Evolutionary conservation across 2,329 filamentous ascomycete genomes (phyloP).

Genomic region (Chaetomiaceae sp.): DNA sequence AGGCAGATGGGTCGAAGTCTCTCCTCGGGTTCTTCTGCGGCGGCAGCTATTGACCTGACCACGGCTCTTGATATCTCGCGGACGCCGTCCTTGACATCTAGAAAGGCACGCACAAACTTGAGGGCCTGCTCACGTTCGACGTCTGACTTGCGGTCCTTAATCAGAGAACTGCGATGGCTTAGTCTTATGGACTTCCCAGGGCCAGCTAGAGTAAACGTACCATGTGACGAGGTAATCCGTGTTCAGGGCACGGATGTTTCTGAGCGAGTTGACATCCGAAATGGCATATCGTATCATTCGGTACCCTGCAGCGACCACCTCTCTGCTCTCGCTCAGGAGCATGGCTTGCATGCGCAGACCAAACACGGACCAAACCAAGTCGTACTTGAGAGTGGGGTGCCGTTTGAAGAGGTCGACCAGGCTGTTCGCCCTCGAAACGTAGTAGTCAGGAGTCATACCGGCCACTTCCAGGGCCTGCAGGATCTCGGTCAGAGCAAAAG

Average conservation of each 20-base stretch:
- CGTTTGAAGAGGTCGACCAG: constrained; percentile 96
- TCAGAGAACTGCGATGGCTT: constrained; percentile 58
- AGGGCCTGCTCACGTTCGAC: constrained; percentile 95
- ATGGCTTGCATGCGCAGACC: constrained; percentile 91
- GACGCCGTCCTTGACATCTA: constrained; percentile 91
- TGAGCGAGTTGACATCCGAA: constrained; percentile 82
- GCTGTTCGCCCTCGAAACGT: constrained; percentile 86
- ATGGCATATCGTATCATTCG: constrained; percentile 91
- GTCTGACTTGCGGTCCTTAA: constrained; percentile 95
- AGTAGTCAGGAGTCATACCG: constrained; percentile 88
- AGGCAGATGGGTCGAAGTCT: constrained; percentile 85
- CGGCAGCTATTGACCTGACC: constrained; percentile 82
- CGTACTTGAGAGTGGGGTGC: constrained; percentile 90
- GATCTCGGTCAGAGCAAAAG: constrained; percentile 83
- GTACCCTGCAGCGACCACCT: constrained; percentile 93
- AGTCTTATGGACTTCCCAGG: neutral
- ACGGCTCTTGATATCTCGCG: constrained; percentile 82
- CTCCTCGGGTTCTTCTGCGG: constrained; percentile 83
- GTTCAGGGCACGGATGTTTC: constrained; percentile 80
- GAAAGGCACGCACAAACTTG: constrained; percentile 91
- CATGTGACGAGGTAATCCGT: constrained; percentile 90
- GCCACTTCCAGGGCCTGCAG: constrained; percentile 84
- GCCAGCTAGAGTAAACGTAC: constrained; percentile 30
- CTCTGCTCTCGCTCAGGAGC: constrained; percentile 90
- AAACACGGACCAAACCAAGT: constrained; percentile 93